Percentiles rank a stretch among this genome's conserved stretches.
phyloP scores from a whole-genome alignment of 257 asterid species.

The Nemophila menziesii region DNA sequence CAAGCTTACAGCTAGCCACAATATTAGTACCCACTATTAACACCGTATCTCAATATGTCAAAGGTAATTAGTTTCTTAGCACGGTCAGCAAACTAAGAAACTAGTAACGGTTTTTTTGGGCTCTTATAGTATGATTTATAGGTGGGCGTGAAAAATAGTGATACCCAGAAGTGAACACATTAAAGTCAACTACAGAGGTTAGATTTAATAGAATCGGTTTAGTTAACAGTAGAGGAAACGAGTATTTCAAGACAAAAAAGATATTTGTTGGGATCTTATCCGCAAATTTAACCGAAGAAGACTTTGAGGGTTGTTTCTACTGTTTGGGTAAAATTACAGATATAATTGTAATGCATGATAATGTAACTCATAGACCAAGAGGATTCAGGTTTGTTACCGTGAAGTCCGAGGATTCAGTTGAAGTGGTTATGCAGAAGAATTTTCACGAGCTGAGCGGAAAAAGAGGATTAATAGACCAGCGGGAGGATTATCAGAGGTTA shows the following conservation, averaged over 20 bases:
- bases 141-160: slow-evolving; percentile 96
- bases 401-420: slow-evolving; percentile 74
- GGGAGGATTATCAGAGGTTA: no score
- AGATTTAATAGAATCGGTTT: no score
- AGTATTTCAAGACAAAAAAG: slow-evolving; percentile 70
- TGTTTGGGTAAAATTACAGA: slow-evolving; percentile 72
- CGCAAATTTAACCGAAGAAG: slow-evolving; percentile 62
- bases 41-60: no score
- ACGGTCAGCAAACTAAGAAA: no score
- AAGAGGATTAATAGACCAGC: no score
- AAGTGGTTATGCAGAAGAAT: slow-evolving; percentile 64
- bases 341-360: slow-evolving; percentile 89
- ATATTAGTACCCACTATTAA: no score
- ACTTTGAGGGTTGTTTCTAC: slow-evolving; percentile 71
- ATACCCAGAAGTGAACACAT: slow-evolving; percentile 78
- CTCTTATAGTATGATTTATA: no score
- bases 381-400: slow-evolving; percentile 89
- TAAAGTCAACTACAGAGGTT: slow-evolving; percentile 28
- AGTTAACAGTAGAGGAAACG: slow-evolving; percentile 34
- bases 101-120: no score
- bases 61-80: no score
- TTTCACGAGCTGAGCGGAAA: slow-evolving; percentile 68
- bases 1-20: no score
- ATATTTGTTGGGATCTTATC: slow-evolving; percentile 90
- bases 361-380: slow-evolving; percentile 72